A percentile compares a stretch with the other conserved stretches of the same genome.
Evolutionary conservation across 257 asterid species (phyloP).

Genomic region (Mentha longifolia): DNA sequence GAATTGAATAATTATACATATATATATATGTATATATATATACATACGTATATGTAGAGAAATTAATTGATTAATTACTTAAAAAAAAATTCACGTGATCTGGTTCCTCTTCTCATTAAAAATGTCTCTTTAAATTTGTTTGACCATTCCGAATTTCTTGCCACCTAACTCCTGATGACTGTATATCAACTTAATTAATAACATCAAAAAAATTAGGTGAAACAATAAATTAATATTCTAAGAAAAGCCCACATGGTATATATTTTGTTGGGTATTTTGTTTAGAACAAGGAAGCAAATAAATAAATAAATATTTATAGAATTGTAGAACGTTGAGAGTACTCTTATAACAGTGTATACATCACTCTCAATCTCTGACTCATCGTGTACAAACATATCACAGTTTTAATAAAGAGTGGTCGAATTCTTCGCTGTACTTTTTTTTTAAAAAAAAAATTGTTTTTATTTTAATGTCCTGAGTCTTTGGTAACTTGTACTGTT

Average conservation of each 20-base stretch:
- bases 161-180: constrained; percentile 40
- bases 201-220: neutral
- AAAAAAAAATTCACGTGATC: constrained; percentile 45
- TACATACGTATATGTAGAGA: too few species aligned
- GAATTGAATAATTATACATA: constrained; percentile 16
- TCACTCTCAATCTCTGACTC: constrained; percentile 57
- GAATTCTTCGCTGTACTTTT: constrained; percentile 52
- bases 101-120: constrained; percentile 39
- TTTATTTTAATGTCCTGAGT: constrained; percentile 18
- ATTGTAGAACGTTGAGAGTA: neutral
- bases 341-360: constrained; percentile 48
- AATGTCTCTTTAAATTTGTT: constrained; percentile 41
- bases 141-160: constrained; percentile 49
- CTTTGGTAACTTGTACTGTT: constrained; percentile 49
- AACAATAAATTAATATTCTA: too few species aligned
- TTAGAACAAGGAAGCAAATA: neutral
- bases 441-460: too few species aligned
- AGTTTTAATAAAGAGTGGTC: constrained; percentile 51
- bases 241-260: neutral
- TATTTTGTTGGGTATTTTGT: too few species aligned
- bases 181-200: neutral
- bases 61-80: constrained; percentile 25
- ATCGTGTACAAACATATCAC: constrained; percentile 49
- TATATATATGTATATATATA: too few species aligned
- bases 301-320: neutral